These are phyloP conservation scores for Simplicillium sp. DNA, from an alignment of 2,329 filamentous ascomycete genomes.

Conservation along the genomic window DNA sequence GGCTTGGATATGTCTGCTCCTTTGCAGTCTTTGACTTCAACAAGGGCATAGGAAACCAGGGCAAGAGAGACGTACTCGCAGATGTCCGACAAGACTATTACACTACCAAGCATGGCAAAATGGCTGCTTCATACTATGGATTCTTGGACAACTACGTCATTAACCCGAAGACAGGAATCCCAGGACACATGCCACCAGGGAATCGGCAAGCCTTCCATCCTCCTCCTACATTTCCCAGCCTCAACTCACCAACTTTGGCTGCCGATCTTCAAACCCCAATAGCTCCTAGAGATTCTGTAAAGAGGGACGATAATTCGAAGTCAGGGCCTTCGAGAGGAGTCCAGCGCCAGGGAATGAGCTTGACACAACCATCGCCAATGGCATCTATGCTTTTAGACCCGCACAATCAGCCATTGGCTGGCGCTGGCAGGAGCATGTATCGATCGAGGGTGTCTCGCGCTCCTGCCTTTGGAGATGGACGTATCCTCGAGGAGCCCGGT, in stretches of 20 bases:
- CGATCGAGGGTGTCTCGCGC: constrained; percentile 33
- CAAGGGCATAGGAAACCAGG: constrained; percentile 51
- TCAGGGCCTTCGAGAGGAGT: too few relatives aligned
- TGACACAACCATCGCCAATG: constrained; percentile 54
- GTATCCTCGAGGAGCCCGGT: constrained; percentile 45
- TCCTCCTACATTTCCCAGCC: constrained; percentile 63
- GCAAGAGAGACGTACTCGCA: constrained; percentile 27
- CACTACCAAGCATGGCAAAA: constrained; percentile 90
- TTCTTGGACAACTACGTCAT: constrained; percentile 88
- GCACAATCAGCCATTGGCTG: constrained; percentile 58
- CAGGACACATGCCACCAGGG: constrained; percentile 48
- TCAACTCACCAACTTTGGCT: constrained; percentile 52
- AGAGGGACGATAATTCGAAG: too few relatives aligned
- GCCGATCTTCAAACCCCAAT: constrained; percentile 45
- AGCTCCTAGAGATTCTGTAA: too few relatives aligned
- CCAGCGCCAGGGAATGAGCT: constrained; percentile 9
- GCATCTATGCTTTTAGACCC: constrained; percentile 66
- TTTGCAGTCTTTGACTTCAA: constrained; percentile 98
- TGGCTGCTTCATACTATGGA: constrained; percentile 93
- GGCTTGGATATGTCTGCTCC: constrained; percentile 90
- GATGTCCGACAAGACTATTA: constrained; percentile 88
- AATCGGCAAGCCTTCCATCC: constrained; percentile 55
- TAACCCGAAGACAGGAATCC: constrained; percentile 59
- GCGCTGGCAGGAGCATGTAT: constrained; percentile 32
- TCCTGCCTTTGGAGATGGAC: constrained; percentile 35